These are phyloP conservation scores for Dictyostelium intermedium DNA, from an alignment of 78 protist species.

Conservation along the genomic window DNA sequence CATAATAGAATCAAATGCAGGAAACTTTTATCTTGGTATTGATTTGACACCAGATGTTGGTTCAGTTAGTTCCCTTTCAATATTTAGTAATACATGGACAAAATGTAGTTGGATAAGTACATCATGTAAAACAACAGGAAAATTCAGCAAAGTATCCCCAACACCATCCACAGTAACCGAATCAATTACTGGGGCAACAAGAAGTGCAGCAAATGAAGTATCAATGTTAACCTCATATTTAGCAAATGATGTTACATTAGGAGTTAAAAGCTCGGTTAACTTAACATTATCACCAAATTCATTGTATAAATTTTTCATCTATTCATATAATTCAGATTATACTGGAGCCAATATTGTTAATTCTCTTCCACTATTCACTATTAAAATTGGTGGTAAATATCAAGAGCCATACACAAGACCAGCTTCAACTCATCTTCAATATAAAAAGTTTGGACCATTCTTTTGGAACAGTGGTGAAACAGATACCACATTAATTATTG, in stretches of 20 bases:
- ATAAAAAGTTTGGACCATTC: conserved; percentile 3
- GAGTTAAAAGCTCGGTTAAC: background rate
- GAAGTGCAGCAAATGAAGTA: background rate
- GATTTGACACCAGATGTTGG: background rate
- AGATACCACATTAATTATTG: background rate
- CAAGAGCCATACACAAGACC: background rate
- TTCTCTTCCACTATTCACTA: background rate
- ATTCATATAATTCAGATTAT: background rate
- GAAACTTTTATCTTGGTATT: background rate
- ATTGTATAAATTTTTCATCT: background rate
- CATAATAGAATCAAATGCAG: background rate
- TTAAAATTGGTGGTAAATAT: background rate
- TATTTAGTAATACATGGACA: background rate
- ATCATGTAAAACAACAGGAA: background rate
- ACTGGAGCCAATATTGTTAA: background rate
- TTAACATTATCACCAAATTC: background rate
- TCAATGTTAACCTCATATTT: background rate
- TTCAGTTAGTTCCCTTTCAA: background rate
- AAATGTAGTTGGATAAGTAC: background rate
- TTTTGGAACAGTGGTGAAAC: background rate
- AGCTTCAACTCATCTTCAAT: background rate
- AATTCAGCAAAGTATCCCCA: background rate
- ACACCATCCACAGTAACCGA: background rate
- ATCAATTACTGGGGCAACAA: background rate
- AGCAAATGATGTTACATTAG: background rate